Base-by-base conservation (phyloP, 208 protist species). In the Trypanosoma platydactyli region DNA sequence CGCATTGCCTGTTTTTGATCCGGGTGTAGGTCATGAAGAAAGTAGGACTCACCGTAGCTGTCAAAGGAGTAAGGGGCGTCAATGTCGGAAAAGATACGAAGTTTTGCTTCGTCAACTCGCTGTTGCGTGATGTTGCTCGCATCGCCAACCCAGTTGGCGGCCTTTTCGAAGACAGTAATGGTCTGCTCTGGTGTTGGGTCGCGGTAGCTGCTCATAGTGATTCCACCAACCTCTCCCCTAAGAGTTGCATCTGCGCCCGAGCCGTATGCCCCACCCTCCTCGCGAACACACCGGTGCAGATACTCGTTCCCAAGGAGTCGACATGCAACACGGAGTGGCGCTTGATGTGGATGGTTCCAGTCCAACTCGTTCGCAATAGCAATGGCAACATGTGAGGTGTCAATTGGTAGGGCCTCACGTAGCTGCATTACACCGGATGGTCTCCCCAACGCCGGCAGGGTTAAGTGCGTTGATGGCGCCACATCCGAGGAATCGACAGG, bases 231-330 rank as follows among this genome's bases (percentile, higher is more conserved):
- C 59, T 92, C 84, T 24, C 86, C 89, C 25, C 70, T 73, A 38
- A 94, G 78, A 18, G 84, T 92, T 27, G 89, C 72, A n/a, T 68
- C 40, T 25, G 79, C 77, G 54, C 73, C 65, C 22, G 80, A 76
- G 33, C 92, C 92, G 77, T 97, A 97, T 40, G 92, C 92, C 18
- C 92, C 92, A 25, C 92, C 92, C 67, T 97, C 88, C 61, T 97
- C 92, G 20, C 92, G 88, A 60, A 97, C 84, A 5, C 83, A 80
- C 57, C 84, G 84, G 73, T 97, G 92, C 52, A 97, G 76, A 74
- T 86, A 94, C 69, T 97, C 88, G 61, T 94, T 94, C 46, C 67
- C 65, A 16, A 95, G 80, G 50, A 94, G 64, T 54, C 84, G 75
- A 48, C 75, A 83, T 30, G 75, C 91, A 15, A 95, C 86, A 27